These are phyloP conservation scores for Gynandropsis gynandra DNA, from an alignment of 345 rosid species.

Conservation along the genomic window DNA sequence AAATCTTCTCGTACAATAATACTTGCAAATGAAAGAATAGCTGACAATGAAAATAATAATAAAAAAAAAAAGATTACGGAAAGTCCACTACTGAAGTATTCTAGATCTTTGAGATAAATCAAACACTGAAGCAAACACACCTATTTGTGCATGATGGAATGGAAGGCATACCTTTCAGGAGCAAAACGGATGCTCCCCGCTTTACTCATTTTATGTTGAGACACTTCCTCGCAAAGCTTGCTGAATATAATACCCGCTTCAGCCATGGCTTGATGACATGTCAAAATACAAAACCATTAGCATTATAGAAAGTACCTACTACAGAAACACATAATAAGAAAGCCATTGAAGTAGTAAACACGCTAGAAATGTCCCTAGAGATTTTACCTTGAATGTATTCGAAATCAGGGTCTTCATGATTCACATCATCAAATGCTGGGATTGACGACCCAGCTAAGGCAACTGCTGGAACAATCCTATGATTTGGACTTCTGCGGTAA, in stretches of 20 bases:
- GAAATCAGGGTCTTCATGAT: conserved; percentile 52
- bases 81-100: too few relatives aligned
- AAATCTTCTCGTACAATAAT: not conserved
- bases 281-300: conserved; percentile 11
- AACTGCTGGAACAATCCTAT: conserved; percentile 50
- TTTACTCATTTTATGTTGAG: conserved; percentile 25
- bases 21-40: not conserved
- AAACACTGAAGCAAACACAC: too few relatives aligned
- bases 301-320: not conserved
- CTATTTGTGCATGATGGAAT: not conserved
- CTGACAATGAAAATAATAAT: too few relatives aligned
- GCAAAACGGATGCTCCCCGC: conserved; percentile 28
- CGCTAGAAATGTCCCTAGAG: not conserved
- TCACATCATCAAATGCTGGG: conserved; percentile 73
- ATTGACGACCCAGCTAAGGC: conserved; percentile 51
- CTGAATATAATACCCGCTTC: conserved; percentile 75
- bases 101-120: too few relatives aligned
- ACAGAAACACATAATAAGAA: not conserved
- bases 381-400: conserved; percentile 54
- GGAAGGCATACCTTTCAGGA: conserved; percentile 52
- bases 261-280: conserved; percentile 51
- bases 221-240: conserved; percentile 35
- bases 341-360: not conserved
- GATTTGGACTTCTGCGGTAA: conserved; percentile 54
- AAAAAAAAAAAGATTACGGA: too few relatives aligned